Evolutionary conservation across 2,329 filamentous ascomycete genomes (phyloP), one percentile per base, ranked within the genome.

Genomic region (Pseudocercospora crystallina): DNA sequence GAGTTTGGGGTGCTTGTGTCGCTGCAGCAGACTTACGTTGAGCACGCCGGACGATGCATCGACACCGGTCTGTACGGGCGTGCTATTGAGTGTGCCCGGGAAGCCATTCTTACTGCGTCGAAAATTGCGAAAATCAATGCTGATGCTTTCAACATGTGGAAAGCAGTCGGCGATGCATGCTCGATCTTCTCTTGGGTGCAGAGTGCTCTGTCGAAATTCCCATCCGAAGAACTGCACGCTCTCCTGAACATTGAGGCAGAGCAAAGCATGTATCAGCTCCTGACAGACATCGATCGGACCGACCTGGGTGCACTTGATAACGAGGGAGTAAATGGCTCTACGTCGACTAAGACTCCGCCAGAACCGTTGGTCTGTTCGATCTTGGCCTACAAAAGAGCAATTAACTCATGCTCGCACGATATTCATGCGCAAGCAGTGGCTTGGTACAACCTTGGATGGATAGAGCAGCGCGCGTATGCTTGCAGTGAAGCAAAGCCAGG

Each of bases 381-480:
- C 26, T 74, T 97, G 13, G 87, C 89, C 5, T 89, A 95, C 69
- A 99, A 97, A 69, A 82, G 89, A 57, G 90, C 90, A 7, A 84
- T 97, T 11, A 75, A 87, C 60, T 80, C 84, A 34, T 86, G 86
- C 12, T 75, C 83, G 1, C 76, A 84, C 51, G 91, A 99, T 64
- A 68, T 82, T 7, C 89, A 96, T 67, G 91, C 92, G 3, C 91
- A 95, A 70, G 89, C 94, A 1, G 89, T 97, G n/a, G 89, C 91
- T 0, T 94, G 92, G 80, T 99, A 96, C 71, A 99, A 99, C 64
- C 76, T 99, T 13, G 94, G 94, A 36, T 97, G 91, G 89, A 88
- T 89, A 1, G 94, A 99, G 68, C 84, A 94, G 66, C 82, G 86
- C 38, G 88, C 90, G 0, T 89, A 95, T 65, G 74, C 56, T 9